phyloP scores from a whole-genome alignment of 1,139 yeast genomes.

The Arxiozyma heterogenica region DNA sequence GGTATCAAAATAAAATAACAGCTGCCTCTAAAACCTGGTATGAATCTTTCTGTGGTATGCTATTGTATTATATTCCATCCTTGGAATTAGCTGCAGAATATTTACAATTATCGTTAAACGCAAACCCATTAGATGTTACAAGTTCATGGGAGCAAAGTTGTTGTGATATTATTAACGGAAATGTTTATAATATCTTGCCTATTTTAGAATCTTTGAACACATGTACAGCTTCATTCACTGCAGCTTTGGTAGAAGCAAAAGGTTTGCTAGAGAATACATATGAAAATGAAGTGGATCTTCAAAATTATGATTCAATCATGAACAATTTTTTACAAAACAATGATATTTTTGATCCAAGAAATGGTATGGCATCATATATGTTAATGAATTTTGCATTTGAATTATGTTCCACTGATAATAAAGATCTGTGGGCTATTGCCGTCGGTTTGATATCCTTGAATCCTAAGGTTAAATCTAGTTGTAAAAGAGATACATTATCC shows the following conservation, averaged over 20 bases:
- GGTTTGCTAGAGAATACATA: conserved; percentile 43
- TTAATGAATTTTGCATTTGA: conserved; percentile 51
- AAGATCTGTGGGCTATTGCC: conserved; percentile 55
- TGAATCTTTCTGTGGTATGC: conserved; percentile 55
- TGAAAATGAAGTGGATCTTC: conserved; percentile 10
- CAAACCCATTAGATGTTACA: conserved; percentile 34
- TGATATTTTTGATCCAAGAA: conserved; percentile 31
- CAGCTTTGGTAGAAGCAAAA: conserved; percentile 55
- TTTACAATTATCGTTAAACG: conserved; percentile 29
- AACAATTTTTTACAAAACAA: conserved; percentile 10
- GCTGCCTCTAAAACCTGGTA: conserved; percentile 47
- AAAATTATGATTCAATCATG: not conserved
- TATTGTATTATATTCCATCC: conserved; percentile 55
- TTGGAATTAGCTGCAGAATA: conserved; percentile 38
- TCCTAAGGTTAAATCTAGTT: conserved; percentile 33
- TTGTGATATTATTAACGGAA: conserved; percentile 48
- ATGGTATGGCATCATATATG: conserved; percentile 52
- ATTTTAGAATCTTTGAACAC: conserved; percentile 54
- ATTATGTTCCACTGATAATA: conserved; percentile 28
- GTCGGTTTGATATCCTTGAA: conserved; percentile 44
- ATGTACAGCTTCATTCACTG: conserved; percentile 58
- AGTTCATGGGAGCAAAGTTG: conserved; percentile 55
- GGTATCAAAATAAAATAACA: conserved; percentile 23
- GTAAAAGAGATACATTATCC: conserved; percentile 36
- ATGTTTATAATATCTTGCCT: conserved; percentile 50